Percentiles rank a stretch among this genome's conserved stretches.
These are phyloP conservation scores for Taphrina communis DNA, from an alignment of 1,139 yeast genomes.

Conservation along the genomic window DNA sequence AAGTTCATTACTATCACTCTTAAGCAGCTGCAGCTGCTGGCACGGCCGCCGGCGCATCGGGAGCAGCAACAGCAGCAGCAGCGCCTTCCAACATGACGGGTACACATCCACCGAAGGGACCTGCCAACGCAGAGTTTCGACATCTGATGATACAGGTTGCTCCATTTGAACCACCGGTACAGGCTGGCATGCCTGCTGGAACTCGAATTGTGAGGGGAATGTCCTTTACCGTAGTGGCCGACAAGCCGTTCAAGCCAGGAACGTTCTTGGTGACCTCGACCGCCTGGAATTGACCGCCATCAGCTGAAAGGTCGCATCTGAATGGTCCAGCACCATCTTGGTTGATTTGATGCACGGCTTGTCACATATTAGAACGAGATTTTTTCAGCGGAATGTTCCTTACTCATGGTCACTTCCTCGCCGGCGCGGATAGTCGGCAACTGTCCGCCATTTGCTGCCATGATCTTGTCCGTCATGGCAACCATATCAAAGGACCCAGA, in stretches of 20 bases:
- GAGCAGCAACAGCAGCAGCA: background rate
- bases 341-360: conserved; percentile 33
- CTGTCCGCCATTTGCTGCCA: conserved; percentile 30
- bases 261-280: conserved; percentile 34
- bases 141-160: conserved; percentile 35
- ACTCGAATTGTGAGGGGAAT: conserved; percentile 25
- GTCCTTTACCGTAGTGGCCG: conserved; percentile 17
- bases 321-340: conserved; percentile 39
- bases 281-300: conserved; percentile 24
- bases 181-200: conserved; percentile 24
- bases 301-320: conserved; percentile 30
- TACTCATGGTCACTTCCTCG: conserved; percentile 25
- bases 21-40: conserved; percentile 3
- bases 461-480: conserved; percentile 27
- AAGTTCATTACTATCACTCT: background rate
- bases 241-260: conserved; percentile 31
- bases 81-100: conserved; percentile 18
- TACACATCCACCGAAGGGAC: conserved; percentile 34
- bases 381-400: background rate
- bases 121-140: conserved; percentile 34
- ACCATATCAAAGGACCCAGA: conserved; percentile 32
- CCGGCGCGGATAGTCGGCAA: conserved; percentile 32
- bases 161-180: conserved; percentile 26
- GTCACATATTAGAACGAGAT: background rate
- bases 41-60: background rate